A percentile compares a stretch with the other conserved stretches of the same genome.
phyloP scores from a whole-genome alignment of 768 basidiomycete genomes.

The Termitomyces sp. region DNA sequence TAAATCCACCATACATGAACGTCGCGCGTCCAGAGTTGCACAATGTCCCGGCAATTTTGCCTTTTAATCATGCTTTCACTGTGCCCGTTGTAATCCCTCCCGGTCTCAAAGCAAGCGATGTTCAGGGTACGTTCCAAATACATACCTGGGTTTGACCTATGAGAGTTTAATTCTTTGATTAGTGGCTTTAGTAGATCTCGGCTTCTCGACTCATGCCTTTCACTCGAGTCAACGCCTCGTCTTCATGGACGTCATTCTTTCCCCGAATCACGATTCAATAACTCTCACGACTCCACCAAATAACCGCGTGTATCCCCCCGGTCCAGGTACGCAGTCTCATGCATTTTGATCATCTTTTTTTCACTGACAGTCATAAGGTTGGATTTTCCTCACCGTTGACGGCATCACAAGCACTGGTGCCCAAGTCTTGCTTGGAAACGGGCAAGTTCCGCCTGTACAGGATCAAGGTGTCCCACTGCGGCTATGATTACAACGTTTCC shows the following conservation, averaged over 20 bases:
- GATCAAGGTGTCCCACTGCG: slow-evolving; percentile 20
- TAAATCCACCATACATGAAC: slow-evolving; percentile 37
- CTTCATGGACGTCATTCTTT: slow-evolving; percentile 26
- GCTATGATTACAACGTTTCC: background rate
- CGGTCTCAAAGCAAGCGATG: slow-evolving; percentile 16
- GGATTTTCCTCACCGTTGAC: slow-evolving; percentile 22
- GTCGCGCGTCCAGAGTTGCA: slow-evolving; percentile 26
- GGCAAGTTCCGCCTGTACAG: slow-evolving; percentile 27
- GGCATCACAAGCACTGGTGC: slow-evolving; percentile 28
- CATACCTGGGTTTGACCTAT: background rate
- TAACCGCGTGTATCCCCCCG: slow-evolving; percentile 34
- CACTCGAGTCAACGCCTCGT: slow-evolving; percentile 27
- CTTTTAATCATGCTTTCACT: slow-evolving; percentile 29
- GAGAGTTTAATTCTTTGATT: background rate
- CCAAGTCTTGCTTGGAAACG: slow-evolving; percentile 31
- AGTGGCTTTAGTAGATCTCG: slow-evolving; percentile 36
- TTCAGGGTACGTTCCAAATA: slow-evolving; percentile 18
- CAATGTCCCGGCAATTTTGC: slow-evolving; percentile 29
- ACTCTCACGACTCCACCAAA: slow-evolving; percentile 30
- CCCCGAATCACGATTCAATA: slow-evolving; percentile 24
- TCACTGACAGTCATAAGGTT: slow-evolving; percentile 12
- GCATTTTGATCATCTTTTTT: background rate
- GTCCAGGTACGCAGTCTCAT: slow-evolving; percentile 13
- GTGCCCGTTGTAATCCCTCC: slow-evolving; percentile 26
- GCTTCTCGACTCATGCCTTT: slow-evolving; percentile 34